These are phyloP conservation scores for Fraxinus cuspidata DNA, from an alignment of 257 asterid species.

Conservation along the genomic window DNA sequence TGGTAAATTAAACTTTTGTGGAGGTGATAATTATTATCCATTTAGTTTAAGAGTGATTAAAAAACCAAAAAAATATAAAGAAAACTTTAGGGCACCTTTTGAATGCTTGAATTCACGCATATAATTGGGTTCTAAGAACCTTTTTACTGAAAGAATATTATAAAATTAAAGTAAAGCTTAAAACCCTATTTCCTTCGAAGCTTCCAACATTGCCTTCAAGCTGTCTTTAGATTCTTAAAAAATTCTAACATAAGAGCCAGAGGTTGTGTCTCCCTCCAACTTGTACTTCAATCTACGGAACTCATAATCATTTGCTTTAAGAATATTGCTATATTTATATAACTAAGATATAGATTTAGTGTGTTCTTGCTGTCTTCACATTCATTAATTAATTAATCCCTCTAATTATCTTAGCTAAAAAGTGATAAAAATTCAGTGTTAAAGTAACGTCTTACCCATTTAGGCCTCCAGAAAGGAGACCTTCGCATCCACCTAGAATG, in stretches of 20 bases:
- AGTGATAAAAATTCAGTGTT: background rate
- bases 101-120: constrained; percentile 38
- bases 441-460: background rate
- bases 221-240: constrained; percentile 71
- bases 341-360: background rate
- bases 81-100: constrained; percentile 29
- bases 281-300: constrained; percentile 65
- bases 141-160: constrained; percentile 9
- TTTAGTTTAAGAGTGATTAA: background rate
- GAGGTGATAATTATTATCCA: background rate
- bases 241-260: constrained; percentile 19
- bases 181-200: constrained; percentile 15
- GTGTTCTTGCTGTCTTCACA: constrained; percentile 48
- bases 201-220: constrained; percentile 63
- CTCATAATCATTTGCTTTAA: constrained; percentile 21
- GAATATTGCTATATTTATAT: constrained; percentile 12
- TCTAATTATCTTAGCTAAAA: background rate
- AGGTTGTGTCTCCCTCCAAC: constrained; percentile 23
- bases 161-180: constrained; percentile 8
- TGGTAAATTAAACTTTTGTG: background rate
- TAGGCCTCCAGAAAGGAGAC: too few relatives aligned
- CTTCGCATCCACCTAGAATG: too few relatives aligned
- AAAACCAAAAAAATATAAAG: constrained; percentile 32
- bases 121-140: constrained; percentile 6
- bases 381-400: constrained; percentile 5